Base-by-base conservation (phyloP, 1,284 basidiomycete genomes). In the Puccinia hordei region DNA sequence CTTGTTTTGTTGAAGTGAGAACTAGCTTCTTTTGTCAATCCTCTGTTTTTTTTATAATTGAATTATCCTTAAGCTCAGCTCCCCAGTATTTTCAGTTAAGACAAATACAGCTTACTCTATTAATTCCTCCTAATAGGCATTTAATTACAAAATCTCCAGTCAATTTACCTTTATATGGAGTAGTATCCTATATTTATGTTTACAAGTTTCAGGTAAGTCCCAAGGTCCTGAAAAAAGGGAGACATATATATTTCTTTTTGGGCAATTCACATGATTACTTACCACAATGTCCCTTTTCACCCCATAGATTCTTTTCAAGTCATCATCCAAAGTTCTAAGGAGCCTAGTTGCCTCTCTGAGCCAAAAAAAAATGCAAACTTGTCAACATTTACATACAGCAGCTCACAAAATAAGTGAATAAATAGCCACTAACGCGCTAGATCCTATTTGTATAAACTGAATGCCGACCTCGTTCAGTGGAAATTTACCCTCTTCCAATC, bases 391-490 rank as follows among this genome's bases (percentile, higher is more conserved):
- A 53, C 35, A 24, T 46, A 41, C 17, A 63, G 19, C 2, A 63
- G 33, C 59, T 22, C 33, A 38, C 15, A 27, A 9, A 38, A 24
- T n/a, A n/a, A 51, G 44, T n/a, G 19, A 35, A 38, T 15, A 38
- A 22, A 44, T 79, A 49, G 22, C 71, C 46, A 82, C 84, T 33
- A 63, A 63, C 59, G 59, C 22, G 33, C 33, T 63, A 38, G 27
- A 63, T n/a, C 59, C 72, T 59, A 89, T 88, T 85, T 90, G 90
- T 12, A 87, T 85, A 22, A 91, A 90, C 81, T 90, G 90, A 46
- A 91, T 88, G 46, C 88, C 88, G 38, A 89, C 85, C 83, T 87
- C 81, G 84, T 84, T 51, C 80, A 90, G 85, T 0, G 89, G 88
- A 81, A 87, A 88, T 69, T 88, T 85, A 0, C 86, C 85, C 22